phyloP scores from a whole-genome alignment of 345 rosid genomes.

The Cochlearia excelsa region DNA sequence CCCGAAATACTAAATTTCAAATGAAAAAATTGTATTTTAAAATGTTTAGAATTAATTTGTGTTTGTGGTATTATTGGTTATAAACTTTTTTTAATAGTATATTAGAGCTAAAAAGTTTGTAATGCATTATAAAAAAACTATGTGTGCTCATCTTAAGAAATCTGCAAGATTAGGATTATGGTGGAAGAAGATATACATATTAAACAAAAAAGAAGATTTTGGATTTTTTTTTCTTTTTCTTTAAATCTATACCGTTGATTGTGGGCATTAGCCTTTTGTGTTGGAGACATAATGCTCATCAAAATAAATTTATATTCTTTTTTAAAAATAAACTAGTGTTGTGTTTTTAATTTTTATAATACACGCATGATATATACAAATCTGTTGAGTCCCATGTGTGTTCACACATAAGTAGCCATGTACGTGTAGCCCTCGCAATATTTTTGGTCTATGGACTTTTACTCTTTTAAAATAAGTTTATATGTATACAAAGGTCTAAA shows the following conservation, averaged over 20 bases:
- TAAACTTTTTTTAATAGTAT: no score
- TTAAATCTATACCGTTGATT: conserved; percentile 36
- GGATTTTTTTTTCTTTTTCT: conserved; percentile 13
- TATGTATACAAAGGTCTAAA: no score
- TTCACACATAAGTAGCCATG: background rate
- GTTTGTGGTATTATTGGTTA: no score
- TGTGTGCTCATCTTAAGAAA: conserved; percentile 14
- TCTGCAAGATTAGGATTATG: conserved; percentile 10
- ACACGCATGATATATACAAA: conserved; percentile 6
- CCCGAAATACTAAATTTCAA: no score
- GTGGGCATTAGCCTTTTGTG: conserved; percentile 33
- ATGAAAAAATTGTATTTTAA: no score
- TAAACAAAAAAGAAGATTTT: conserved; percentile 19
- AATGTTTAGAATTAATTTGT: no score
- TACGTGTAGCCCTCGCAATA: no score
- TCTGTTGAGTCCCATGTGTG: conserved; percentile 6
- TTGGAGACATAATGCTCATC: conserved; percentile 33
- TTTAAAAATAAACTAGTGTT: conserved; percentile 26
- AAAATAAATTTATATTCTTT: conserved; percentile 9
- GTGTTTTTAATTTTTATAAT: conserved; percentile 4
- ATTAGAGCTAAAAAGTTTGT: no score
- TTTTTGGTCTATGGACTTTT: no score
- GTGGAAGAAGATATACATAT: conserved; percentile 30
- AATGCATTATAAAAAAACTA: no score
- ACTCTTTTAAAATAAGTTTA: no score